phyloP scores from a whole-genome alignment of 129 eudicot species.

The Glebionis coronaria region DNA sequence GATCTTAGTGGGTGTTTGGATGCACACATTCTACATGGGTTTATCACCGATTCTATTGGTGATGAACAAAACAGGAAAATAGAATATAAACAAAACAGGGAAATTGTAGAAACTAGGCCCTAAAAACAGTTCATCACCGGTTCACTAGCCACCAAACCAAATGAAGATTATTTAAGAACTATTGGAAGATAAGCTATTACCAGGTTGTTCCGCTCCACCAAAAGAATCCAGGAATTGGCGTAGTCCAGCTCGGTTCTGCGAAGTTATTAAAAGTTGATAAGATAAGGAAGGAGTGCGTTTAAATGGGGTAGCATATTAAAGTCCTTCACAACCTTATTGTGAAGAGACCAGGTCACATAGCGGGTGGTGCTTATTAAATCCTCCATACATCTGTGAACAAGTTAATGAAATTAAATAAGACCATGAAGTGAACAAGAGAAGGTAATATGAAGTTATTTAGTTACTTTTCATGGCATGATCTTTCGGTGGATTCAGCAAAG shows the following conservation, averaged over 20 bases:
- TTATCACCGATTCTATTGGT: no score
- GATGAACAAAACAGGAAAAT: no score
- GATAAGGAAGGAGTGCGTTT: constrained; percentile 4
- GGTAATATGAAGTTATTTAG: neutral
- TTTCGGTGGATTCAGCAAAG: constrained; percentile 89
- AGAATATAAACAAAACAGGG: no score
- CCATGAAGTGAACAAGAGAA: constrained; percentile 14
- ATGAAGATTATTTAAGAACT: constrained; percentile 47
- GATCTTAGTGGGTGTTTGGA: neutral
- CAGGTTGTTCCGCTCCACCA: constrained; percentile 84
- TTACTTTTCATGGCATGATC: constrained; percentile 91
- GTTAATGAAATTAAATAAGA: constrained; percentile 18
- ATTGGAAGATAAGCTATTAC: constrained; percentile 9
- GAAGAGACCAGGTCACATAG: constrained; percentile 97
- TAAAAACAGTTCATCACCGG: constrained; percentile 39
- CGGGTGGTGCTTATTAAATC: constrained; percentile 98
- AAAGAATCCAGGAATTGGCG: constrained; percentile 97
- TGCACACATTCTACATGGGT: neutral
- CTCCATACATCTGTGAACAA: constrained; percentile 83
- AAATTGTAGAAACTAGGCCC: constrained; percentile 5
- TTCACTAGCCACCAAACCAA: constrained; percentile 22
- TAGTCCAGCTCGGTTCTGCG: constrained; percentile 93
- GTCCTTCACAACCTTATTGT: constrained; percentile 67
- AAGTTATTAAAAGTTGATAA: constrained; percentile 11
- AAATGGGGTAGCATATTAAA: neutral